Base-by-base conservation (phyloP, 352 stramenopile species). In the Peronospora belbahrii region DNA sequence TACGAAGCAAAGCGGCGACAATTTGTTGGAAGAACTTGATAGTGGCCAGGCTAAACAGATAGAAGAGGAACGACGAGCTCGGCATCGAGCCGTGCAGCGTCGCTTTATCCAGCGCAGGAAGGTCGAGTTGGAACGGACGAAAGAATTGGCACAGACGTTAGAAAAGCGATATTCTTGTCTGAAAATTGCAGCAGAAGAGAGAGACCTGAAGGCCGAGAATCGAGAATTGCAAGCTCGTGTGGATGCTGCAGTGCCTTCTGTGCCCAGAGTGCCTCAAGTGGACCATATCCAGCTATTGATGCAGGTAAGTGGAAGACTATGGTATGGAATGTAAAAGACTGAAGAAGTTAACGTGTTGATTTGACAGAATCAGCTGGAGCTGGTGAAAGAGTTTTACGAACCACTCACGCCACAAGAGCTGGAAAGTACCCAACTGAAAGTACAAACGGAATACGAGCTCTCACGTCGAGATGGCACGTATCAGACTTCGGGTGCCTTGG, bases 41-140 rank as follows among this genome's bases (percentile, higher is more conserved):
- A 40, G 23, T 28, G 30, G 45, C 4, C 39, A 52, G 35, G 17
- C 17, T 17, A 62, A 48, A 19, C 23, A 53, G 33, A 41, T 49
- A 3, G 63, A 75, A 20, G 60, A 81, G 40, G 66, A 81, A 24
- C 57, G 69, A 22, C 56, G 67, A 30, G 66, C 64, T 28, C 60
- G 69, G 15, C 70, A 82, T 47, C 64, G 67, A 38, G 70, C 57
- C 6, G 67, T 76, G 19, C 70, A 82, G 32, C 55, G 65, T 17
- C 57, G 70, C 17, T 82, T 82, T 31, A 65, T 82, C 25, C 70
- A 76, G 46, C 70, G 70, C 10, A 82, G 78, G 37, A 82, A 78
- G 48, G 67, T 62, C 11, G 54, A 71, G 48, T 58, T 66, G 48
- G 28, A 52, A 13, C 65, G 65, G 18, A 66, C 59, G 0, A 73